A percentile compares a stretch with the other conserved stretches of the same genome.
These are phyloP conservation scores for Aspergillus fumigatus DNA, from an alignment of 2,329 filamentous ascomycete species.

Conservation along the genomic window DNA sequence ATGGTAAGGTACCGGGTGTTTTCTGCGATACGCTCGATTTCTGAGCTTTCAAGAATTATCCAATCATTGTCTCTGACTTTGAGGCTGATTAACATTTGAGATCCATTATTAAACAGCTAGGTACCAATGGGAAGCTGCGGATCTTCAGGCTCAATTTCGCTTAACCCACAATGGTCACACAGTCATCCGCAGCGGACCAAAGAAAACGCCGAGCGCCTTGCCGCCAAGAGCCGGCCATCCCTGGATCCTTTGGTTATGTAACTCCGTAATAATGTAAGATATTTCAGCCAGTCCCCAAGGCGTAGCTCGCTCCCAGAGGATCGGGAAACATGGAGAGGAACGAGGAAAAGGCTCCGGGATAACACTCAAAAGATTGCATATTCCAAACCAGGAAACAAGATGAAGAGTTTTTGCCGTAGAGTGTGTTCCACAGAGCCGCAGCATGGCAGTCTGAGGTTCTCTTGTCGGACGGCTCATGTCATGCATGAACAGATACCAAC, in stretches of 20 bases:
- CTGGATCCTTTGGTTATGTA: slow-evolving; percentile 8
- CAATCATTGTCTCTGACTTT: slow-evolving; percentile 2
- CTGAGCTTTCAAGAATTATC: not conserved
- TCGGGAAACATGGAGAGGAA: not conserved
- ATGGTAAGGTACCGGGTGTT: not conserved
- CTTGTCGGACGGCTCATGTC: not conserved
- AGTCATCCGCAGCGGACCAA: slow-evolving; percentile 15
- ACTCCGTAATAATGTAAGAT: not conserved
- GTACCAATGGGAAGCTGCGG: slow-evolving; percentile 22
- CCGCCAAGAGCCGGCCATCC: slow-evolving; percentile 13
- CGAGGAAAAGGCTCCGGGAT: not conserved
- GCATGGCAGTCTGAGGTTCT: too few species aligned
- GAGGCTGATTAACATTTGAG: slow-evolving; percentile 15
- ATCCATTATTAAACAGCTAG: slow-evolving; percentile 12
- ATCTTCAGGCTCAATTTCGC: slow-evolving; percentile 30
- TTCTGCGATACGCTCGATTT: slow-evolving; percentile 4
- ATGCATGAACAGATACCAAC: slow-evolving; percentile 8
- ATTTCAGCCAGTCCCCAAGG: not conserved
- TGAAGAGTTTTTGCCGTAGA: not conserved
- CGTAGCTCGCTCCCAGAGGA: not conserved
- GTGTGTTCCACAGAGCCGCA: not conserved
- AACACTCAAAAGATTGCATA: not conserved
- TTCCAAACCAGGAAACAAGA: not conserved
- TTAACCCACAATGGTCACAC: slow-evolving; percentile 22
- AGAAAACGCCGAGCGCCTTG: slow-evolving; percentile 10